These are phyloP conservation scores for Rhodotorula babjevae DNA, from an alignment of 768 basidiomycete species.

Conservation along the genomic window DNA sequence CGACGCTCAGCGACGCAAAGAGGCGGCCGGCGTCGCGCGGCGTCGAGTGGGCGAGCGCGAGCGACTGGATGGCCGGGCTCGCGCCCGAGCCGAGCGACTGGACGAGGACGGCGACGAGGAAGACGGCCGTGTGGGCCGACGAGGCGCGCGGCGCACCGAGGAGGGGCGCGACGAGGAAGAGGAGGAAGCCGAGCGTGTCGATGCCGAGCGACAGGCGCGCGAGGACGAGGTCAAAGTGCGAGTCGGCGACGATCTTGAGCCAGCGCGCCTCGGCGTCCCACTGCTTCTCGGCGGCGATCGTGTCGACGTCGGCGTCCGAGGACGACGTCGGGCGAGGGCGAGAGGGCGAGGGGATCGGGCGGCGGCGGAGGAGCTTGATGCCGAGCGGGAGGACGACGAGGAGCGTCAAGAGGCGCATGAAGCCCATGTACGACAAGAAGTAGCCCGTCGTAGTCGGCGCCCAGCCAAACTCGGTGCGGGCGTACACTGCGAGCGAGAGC, in stretches of 20 bases:
- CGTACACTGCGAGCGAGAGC: constrained; percentile 24
- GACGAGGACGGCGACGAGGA: constrained; percentile 33
- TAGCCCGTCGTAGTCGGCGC: constrained; percentile 31
- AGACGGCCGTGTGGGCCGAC: constrained; percentile 5
- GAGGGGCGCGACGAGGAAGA: constrained; percentile 24
- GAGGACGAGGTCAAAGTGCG: constrained; percentile 42
- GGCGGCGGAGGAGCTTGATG: constrained; percentile 30
- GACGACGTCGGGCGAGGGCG: background rate
- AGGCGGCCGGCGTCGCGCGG: constrained; percentile 39
- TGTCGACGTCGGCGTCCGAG: background rate
- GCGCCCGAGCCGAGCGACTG: constrained; percentile 38
- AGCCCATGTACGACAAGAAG: constrained; percentile 38
- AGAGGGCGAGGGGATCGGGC: background rate
- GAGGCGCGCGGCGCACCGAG: background rate
- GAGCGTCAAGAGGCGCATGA: constrained; percentile 37
- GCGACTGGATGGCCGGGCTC: constrained; percentile 37
- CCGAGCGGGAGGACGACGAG: constrained; percentile 39
- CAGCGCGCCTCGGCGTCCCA: constrained; percentile 36
- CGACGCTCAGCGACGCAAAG: constrained; percentile 36
- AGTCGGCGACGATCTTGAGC: constrained; percentile 33
- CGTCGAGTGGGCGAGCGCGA: constrained; percentile 40
- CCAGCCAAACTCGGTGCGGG: constrained; percentile 41
- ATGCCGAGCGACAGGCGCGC: constrained; percentile 32
- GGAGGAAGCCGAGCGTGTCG: constrained; percentile 35
- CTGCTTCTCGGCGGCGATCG: background rate